Evolutionary conservation across 495 filamentous ascomycete genomes (phyloP), one percentile per base, ranked within the genome.

Genomic region (Tuber brumale): DNA sequence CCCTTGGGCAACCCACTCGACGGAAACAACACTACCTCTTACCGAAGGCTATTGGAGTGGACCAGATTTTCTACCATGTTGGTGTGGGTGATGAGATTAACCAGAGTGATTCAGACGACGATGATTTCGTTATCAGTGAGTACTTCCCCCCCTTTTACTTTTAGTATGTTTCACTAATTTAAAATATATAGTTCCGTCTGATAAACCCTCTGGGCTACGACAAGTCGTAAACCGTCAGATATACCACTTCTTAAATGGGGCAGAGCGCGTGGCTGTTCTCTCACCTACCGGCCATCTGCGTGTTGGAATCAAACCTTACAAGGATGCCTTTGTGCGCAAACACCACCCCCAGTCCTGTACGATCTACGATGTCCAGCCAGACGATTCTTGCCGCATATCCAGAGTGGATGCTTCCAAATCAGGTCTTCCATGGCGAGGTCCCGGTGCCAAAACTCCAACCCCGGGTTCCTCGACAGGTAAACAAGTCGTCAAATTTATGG

Each of bases 341-440:
- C 79, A 83, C 48, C 66, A 79, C 39, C 73, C 75, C 23, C 81
- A 83, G 70, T 76, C 81, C 2, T 35, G 81, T 57, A 83, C 79
- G 6, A 45, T 83, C 31, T 81, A 76, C 42, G 71, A 70, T 45
- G 76, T 72, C 10, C 61, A 76, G 41, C 43, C 61, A 16, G 72
- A 75, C 39, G 57, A 66, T 12, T 70, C 71, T 57, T 77, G 73
- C 35, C 79, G 37, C 4, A 72, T 71, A 44, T 70, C 72, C 0
- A 70, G 41, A 37, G 44, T 77, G 37, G 73, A 61, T 37, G 70
- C 48, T 35, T 46, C 72, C 19, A 77, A 70, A 18, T 48, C 79
- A 2, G 10, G n/a, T 19, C 75, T 81, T 14, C 76, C 72, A 12
- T 81, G 78, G 76, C 27, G 14, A 31, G 27, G 31, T 18, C 57